A percentile compares a stretch with the other conserved stretches of the same genome.
These are phyloP conservation scores for Persicaria tinctoria DNA, from an alignment of 148 eudicot genomes.

Conservation along the genomic window DNA sequence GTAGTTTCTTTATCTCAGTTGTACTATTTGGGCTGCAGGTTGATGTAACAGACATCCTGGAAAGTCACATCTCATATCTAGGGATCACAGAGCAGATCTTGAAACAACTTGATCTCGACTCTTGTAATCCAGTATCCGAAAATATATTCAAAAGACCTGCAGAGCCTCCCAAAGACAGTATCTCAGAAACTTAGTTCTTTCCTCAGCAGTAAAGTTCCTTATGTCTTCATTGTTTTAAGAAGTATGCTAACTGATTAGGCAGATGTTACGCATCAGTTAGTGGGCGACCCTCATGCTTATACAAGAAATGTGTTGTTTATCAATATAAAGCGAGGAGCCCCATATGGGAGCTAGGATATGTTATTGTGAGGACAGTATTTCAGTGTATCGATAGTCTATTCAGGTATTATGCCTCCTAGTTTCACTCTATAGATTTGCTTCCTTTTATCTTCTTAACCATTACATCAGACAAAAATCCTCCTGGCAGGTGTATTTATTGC, in stretches of 20 bases:
- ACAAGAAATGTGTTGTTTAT: too few species aligned
- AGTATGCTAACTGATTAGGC: not conserved
- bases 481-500: too few species aligned
- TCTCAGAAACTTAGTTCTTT: not conserved
- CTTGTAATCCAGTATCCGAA: constrained; percentile 43
- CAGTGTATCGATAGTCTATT: too few species aligned
- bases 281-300: too few species aligned
- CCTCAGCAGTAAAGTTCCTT: not conserved
- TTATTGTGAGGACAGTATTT: too few species aligned
- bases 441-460: too few species aligned
- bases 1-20: not conserved
- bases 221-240: not conserved
- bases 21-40: constrained; percentile 35
- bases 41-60: constrained; percentile 55
- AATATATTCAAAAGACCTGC: not conserved
- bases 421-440: too few species aligned
- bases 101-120: constrained; percentile 61
- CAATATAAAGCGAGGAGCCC: too few species aligned
- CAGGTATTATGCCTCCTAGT: too few species aligned
- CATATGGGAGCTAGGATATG: too few species aligned
- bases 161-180: constrained; percentile 1
- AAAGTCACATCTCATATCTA: constrained; percentile 72
- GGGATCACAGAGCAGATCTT: constrained; percentile 47
- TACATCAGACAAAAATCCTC: too few species aligned
- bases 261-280: not conserved